phyloP scores from a whole-genome alignment of 768 basidiomycete species.

The Lactifluus subvellereus region DNA sequence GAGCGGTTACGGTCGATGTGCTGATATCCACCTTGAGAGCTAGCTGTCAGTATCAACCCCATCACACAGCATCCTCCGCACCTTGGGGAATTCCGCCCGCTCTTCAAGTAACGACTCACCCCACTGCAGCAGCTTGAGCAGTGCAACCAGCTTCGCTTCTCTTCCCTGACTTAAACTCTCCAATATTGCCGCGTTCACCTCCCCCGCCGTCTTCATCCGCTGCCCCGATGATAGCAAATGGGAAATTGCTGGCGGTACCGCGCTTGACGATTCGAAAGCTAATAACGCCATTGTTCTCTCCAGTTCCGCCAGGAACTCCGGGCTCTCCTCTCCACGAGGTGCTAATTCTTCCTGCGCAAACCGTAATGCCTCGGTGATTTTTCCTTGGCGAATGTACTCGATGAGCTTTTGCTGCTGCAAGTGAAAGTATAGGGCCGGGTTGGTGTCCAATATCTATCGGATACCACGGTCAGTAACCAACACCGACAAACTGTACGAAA shows the following conservation, averaged over 20 bases:
- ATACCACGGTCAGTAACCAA: constrained; percentile 23
- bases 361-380: constrained; percentile 69
- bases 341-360: constrained; percentile 95
- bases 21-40: constrained; percentile 16
- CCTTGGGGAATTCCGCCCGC: constrained; percentile 75
- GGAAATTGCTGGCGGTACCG: constrained; percentile 59
- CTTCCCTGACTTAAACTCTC: constrained; percentile 88
- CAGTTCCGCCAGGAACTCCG: constrained; percentile 85
- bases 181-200: constrained; percentile 93
- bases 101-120: constrained; percentile 77
- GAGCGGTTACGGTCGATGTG: not conserved
- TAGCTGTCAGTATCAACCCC: not conserved
- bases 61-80: constrained; percentile 30
- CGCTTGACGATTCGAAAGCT: constrained; percentile 64
- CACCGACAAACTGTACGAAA: not conserved
- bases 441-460: constrained; percentile 88
- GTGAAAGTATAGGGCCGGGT: constrained; percentile 89
- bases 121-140: constrained; percentile 84
- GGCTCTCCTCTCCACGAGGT: constrained; percentile 90
- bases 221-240: constrained; percentile 82
- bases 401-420: constrained; percentile 95
- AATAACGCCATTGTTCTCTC: constrained; percentile 94
- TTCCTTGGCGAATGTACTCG: constrained; percentile 83
- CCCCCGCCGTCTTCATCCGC: constrained; percentile 89
- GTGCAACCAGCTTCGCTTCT: constrained; percentile 80